phyloP scores from a whole-genome alignment of 2,329 filamentous ascomycete species.

The Didymella arachidicola region DNA sequence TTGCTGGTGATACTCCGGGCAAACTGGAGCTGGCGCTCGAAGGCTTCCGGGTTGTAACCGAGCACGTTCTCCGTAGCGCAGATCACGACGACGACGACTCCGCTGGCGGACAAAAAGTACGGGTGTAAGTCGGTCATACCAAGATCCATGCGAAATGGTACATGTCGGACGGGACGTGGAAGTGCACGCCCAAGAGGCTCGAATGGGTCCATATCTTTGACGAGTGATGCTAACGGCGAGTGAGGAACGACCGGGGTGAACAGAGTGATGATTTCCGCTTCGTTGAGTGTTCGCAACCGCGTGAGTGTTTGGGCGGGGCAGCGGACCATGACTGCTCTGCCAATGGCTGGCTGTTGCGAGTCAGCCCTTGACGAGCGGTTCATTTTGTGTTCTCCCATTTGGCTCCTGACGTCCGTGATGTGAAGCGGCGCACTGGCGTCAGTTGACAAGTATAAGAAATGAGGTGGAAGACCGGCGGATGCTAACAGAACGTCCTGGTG shows the following conservation, averaged over 20 bases:
- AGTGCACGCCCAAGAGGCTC: constrained; percentile 73
- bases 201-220: constrained; percentile 70
- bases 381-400: constrained; percentile 6
- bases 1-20: constrained; percentile 33
- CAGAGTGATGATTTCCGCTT: constrained; percentile 53
- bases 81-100: constrained; percentile 67
- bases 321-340: constrained; percentile 35
- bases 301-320: constrained; percentile 35
- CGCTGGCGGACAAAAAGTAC: constrained; percentile 68
- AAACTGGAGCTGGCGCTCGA: constrained; percentile 44
- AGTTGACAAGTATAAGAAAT: not conserved
- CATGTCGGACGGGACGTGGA: constrained; percentile 69
- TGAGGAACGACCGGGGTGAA: constrained; percentile 65
- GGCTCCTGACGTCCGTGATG: constrained; percentile 21
- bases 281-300: constrained; percentile 46
- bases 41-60: constrained; percentile 32
- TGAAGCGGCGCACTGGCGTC: not conserved
- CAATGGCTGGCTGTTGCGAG: constrained; percentile 17
- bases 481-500: not conserved
- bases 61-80: constrained; percentile 43
- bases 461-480: not conserved
- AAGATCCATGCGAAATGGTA: constrained; percentile 71
- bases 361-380: constrained; percentile 8
- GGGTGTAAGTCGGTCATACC: constrained; percentile 71
- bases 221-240: constrained; percentile 40